Evolutionary conservation across 2,329 filamentous ascomycete genomes (phyloP).

Genomic region (Fonsecaea erecta): DNA sequence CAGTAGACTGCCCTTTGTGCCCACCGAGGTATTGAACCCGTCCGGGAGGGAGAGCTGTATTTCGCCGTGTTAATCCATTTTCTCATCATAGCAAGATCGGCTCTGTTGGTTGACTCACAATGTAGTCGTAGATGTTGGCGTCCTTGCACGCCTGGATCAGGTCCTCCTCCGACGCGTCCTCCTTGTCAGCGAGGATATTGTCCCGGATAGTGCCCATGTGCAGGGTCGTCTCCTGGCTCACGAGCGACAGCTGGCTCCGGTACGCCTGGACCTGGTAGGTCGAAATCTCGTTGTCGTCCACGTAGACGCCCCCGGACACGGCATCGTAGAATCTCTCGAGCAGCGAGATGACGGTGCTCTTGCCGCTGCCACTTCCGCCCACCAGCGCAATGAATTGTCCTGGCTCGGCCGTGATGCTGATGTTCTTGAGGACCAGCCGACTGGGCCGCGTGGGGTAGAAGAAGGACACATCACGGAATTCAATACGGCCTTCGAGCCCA

Average conservation of each 20-base stretch:
- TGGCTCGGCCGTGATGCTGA: slow-evolving; percentile 59
- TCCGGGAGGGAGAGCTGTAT: slow-evolving; percentile 48
- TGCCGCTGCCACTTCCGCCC: slow-evolving; percentile 88
- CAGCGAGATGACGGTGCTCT: slow-evolving; percentile 87
- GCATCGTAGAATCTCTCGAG: slow-evolving; percentile 94
- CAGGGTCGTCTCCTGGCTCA: slow-evolving; percentile 89
- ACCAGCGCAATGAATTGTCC: slow-evolving; percentile 68
- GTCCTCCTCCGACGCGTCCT: slow-evolving; percentile 67
- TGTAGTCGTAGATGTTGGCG: slow-evolving; percentile 58
- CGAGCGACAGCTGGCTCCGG: slow-evolving; percentile 73
- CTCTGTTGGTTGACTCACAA: slow-evolving; percentile 36
- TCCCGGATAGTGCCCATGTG: slow-evolving; percentile 90
- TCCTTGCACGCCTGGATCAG: slow-evolving; percentile 64
- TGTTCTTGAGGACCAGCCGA: slow-evolving; percentile 58
- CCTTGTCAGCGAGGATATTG: slow-evolving; percentile 77
- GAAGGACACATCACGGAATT: slow-evolving; percentile 4
- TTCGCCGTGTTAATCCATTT: neutral
- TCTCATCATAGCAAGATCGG: neutral
- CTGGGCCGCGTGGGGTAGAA: slow-evolving; percentile 59
- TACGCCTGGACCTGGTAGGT: slow-evolving; percentile 64
- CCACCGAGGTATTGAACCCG: slow-evolving; percentile 59
- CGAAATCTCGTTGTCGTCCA: slow-evolving; percentile 81
- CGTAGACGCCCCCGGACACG: slow-evolving; percentile 72
- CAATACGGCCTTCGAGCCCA: neutral
- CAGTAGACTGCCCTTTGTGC: slow-evolving; percentile 59